Conservation (phyloP, 2,329 filamentous ascomycete species). For the Dryadomyces quercus-mongolicae region DNA sequence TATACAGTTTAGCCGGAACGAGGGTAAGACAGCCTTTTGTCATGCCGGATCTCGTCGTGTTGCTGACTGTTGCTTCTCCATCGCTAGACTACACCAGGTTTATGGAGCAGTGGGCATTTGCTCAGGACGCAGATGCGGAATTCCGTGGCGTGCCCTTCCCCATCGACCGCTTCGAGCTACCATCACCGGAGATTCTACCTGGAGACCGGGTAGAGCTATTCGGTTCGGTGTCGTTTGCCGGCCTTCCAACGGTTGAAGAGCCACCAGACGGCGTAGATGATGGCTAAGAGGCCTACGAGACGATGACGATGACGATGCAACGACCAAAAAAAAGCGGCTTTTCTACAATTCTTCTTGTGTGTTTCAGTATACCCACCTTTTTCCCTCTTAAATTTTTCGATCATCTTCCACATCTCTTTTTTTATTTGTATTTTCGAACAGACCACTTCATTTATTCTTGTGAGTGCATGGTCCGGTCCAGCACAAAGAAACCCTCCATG, state of each 20-base stretch:
- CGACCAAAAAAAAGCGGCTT: neutral
- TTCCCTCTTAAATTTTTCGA: too few relatives aligned
- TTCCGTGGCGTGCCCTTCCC: slow-evolving; percentile 34
- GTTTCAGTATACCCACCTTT: neutral
- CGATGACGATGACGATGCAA: neutral
- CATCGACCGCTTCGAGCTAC: slow-evolving; percentile 31
- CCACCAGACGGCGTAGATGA: slow-evolving; percentile 11
- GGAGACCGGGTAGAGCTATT: slow-evolving; percentile 13
- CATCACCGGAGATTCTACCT: slow-evolving; percentile 32
- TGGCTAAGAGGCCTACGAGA: neutral
- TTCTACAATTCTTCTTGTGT: neutral
- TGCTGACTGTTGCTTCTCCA: neutral
- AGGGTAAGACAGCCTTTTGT: slow-evolving; percentile 23
- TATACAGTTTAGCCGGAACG: slow-evolving; percentile 35
- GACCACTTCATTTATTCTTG: neutral
- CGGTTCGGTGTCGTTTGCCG: slow-evolving; percentile 6
- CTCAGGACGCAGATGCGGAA: slow-evolving; percentile 32
- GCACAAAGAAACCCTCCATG: too few relatives aligned
- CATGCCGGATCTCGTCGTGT: neutral
- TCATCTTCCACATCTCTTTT: neutral
- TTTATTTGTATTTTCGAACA: neutral
- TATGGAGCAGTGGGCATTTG: slow-evolving; percentile 31
- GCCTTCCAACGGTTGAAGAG: slow-evolving; percentile 20
- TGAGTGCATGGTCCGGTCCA: too few relatives aligned
- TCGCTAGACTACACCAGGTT: slow-evolving; percentile 33